phyloP scores from a whole-genome alignment of 306 rosid species.

The Dicorynia guianensis region DNA sequence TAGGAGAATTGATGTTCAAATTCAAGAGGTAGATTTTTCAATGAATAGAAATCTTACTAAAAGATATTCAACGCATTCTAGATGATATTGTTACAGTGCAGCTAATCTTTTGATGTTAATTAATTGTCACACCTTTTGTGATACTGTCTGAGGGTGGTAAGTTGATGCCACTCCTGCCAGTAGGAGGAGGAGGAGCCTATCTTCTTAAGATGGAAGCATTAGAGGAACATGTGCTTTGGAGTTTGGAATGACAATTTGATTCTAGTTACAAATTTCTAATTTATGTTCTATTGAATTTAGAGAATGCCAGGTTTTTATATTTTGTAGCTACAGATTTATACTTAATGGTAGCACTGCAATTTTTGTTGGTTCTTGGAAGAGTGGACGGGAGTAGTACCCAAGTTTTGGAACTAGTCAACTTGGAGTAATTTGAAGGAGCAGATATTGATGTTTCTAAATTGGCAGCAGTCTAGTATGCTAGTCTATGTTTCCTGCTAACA shows the following conservation, averaged over 20 bases:
- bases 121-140: background rate
- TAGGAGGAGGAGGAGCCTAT: constrained; percentile 7
- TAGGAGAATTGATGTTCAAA: no score
- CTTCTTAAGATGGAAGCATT: background rate
- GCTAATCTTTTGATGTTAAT: constrained; percentile 29
- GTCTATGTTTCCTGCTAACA: constrained; percentile 34
- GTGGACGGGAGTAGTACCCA: background rate
- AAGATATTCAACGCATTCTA: constrained; percentile 3
- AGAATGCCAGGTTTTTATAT: no score
- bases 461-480: constrained; percentile 6
- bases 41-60: no score
- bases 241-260: no score
- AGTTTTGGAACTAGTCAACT: background rate
- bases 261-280: background rate
- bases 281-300: constrained; percentile 12
- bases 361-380: background rate
- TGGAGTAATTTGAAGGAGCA: constrained; percentile 16
- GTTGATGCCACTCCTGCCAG: background rate
- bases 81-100: background rate
- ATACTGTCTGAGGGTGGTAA: background rate
- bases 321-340: constrained; percentile 6
- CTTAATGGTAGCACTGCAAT: background rate
- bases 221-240: no score
- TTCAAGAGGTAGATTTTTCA: no score
- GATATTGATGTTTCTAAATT: constrained; percentile 22